Conservation (phyloP, 371 early-diverging fungal species). For the Mucor sp. region DNA sequence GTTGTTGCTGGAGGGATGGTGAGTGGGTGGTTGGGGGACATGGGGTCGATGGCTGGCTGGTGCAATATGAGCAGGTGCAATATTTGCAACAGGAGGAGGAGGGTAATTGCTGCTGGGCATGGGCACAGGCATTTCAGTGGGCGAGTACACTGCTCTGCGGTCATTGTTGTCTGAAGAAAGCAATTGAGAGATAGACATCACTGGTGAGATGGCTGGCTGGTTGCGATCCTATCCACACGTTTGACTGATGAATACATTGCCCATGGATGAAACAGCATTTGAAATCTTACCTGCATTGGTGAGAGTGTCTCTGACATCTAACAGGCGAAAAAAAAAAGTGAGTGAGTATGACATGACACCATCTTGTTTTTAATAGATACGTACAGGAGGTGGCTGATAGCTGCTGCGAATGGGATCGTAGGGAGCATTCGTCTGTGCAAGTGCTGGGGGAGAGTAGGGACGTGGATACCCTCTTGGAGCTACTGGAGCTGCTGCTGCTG, state of each 20-base stretch:
- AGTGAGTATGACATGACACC: neutral
- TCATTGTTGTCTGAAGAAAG: slow-evolving; percentile 38
- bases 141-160: slow-evolving; percentile 7
- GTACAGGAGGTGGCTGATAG: neutral
- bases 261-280: too few species aligned
- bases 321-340: neutral
- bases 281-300: slow-evolving; percentile 10
- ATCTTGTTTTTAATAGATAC: neutral
- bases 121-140: neutral
- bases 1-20: neutral
- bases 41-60: neutral
- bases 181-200: slow-evolving; percentile 52
- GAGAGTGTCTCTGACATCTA: slow-evolving; percentile 16
- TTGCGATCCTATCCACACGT: neutral
- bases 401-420: slow-evolving; percentile 28
- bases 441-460: slow-evolving; percentile 5
- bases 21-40: neutral
- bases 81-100: neutral
- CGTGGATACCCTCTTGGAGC: slow-evolving; percentile 8
- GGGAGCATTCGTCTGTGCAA: neutral
- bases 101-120: neutral
- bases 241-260: neutral
- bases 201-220: slow-evolving; percentile 29
- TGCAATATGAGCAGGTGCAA: neutral
- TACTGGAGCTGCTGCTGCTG: too few species aligned